Base-by-base conservation (phyloP, 257 asterid species). In the Solanum habrochaites region DNA sequence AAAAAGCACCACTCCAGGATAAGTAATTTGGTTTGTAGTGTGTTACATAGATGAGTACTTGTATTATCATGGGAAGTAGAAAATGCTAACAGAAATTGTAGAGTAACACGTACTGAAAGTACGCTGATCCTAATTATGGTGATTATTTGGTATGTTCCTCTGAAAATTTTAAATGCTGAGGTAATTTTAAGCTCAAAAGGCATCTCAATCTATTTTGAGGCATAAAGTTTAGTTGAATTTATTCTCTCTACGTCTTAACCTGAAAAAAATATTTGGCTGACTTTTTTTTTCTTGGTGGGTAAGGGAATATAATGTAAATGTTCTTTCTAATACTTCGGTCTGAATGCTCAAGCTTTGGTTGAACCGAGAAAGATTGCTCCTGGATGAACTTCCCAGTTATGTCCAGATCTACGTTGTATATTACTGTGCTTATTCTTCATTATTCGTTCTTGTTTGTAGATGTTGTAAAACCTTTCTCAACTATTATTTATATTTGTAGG, bases 401-500 rank as follows among this genome's bases (percentile, higher is more conserved):
- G 66, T 78, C 66, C 42, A 45, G 23, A 78, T 45, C 84, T 45
- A 27, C n/a, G 37, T 37, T 37, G 27, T 62, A 85, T 23, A 85
- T 23, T 85, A 49, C 86, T 43, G 45, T 88, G 87, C 83, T 69
- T 88, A 66, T 86, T 86, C 80, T 86, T 73, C 78, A 67, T 69
- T 69, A 31, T 82, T 47, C n/a, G 86, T 11, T 86, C 80, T 49
- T 25, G 67, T 21, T 81, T 83, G 39, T 71, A 87, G 45, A 82
- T 42, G 42, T 88, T 27, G 70, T 77, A 45, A 58, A 37, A 45
- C 52, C 40, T 13, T 14, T 84, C 20, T 87, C 39, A 56, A 81
- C 60, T 88, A 72, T 83, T 89, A 58, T 62, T 86, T 60, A 89
- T 88, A 49, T 49, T 86, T 88, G 90, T 92, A 97, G 99, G 92